These are phyloP conservation scores for Candida sithepensis DNA, from an alignment of 805 yeast species.

Conservation along the genomic window DNA sequence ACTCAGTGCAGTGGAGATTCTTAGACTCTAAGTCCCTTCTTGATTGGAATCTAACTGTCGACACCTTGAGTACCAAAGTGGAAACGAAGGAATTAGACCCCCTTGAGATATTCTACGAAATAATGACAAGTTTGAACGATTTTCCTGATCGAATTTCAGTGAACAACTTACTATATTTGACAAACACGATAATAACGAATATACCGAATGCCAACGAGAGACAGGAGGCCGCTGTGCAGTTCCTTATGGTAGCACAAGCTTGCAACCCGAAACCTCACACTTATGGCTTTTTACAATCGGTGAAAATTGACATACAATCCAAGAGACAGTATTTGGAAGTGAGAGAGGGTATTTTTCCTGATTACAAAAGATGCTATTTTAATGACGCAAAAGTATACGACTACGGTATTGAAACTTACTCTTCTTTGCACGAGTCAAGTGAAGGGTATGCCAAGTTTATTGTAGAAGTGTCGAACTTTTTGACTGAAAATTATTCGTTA, in stretches of 20 bases:
- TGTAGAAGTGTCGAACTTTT: slow-evolving; percentile 42
- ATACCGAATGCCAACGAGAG: slow-evolving; percentile 19
- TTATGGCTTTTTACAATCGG: slow-evolving; percentile 21
- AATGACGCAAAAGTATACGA: slow-evolving; percentile 28
- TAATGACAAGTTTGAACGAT: slow-evolving; percentile 20
- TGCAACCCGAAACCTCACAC: slow-evolving; percentile 20
- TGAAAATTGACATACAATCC: slow-evolving; percentile 24
- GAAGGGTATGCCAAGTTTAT: slow-evolving; percentile 74
- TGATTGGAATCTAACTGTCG: slow-evolving; percentile 12
- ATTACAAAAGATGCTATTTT: slow-evolving; percentile 26
- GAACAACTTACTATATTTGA: slow-evolving; percentile 13
- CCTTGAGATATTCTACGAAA: slow-evolving; percentile 26
- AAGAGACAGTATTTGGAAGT: slow-evolving; percentile 30
- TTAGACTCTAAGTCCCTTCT: slow-evolving; percentile 10
- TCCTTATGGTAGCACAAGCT: slow-evolving; percentile 25
- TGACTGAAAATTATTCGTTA: slow-evolving; percentile 37
- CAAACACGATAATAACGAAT: slow-evolving; percentile 18
- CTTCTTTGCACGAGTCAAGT: slow-evolving; percentile 66
- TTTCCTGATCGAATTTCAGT: slow-evolving; percentile 20
- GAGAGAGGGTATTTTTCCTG: slow-evolving; percentile 27
- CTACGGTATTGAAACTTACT: slow-evolving; percentile 38
- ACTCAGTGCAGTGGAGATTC: slow-evolving; percentile 14
- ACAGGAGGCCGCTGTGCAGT: slow-evolving; percentile 20
- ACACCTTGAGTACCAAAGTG: slow-evolving; percentile 8
- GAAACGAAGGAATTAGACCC: slow-evolving; percentile 7